phyloP scores from a whole-genome alignment of 345 rosid genomes.

The Passiflora organensis region DNA sequence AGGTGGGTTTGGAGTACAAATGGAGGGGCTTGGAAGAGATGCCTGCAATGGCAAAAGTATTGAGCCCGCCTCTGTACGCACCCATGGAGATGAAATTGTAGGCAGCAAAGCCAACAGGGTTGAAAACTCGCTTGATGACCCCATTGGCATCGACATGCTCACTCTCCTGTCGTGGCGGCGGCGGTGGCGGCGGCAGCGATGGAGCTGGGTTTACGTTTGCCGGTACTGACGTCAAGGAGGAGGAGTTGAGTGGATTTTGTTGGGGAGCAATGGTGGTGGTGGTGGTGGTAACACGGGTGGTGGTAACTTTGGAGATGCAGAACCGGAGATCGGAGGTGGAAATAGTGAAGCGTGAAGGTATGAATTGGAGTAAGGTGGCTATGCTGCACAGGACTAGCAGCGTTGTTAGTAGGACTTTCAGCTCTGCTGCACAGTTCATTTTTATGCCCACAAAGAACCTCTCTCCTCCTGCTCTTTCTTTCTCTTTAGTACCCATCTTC shows the following conservation, averaged over 20 bases:
- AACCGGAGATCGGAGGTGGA: constrained; percentile 73
- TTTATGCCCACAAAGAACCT: constrained; percentile 44
- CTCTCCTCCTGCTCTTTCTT: constrained; percentile 33
- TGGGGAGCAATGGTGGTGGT: constrained; percentile 5
- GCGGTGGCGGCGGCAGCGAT: constrained; percentile 15
- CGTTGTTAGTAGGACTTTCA: constrained; percentile 50
- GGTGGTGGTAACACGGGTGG: constrained; percentile 12
- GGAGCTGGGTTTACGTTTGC: background rate
- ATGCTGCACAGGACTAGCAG: constrained; percentile 62
- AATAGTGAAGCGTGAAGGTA: constrained; percentile 65
- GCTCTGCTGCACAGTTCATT: constrained; percentile 74
- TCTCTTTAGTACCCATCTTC: constrained; percentile 41
- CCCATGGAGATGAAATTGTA: constrained; percentile 79
- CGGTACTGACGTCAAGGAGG: constrained; percentile 5
- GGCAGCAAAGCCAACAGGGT: constrained; percentile 66
- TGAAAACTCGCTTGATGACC: constrained; percentile 52
- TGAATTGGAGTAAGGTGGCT: constrained; percentile 59
- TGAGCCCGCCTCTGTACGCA: constrained; percentile 70
- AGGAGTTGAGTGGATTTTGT: too few relatives aligned
- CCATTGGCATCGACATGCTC: constrained; percentile 30
- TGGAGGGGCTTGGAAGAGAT: constrained; percentile 83
- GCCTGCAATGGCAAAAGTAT: constrained; percentile 68
- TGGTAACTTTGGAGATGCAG: constrained; percentile 59
- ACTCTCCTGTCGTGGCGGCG: background rate
- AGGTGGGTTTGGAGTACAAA: constrained; percentile 55